Conservation (phyloP, 1,139 yeast genomes). For the Wickerhamomyces sp. region DNA sequence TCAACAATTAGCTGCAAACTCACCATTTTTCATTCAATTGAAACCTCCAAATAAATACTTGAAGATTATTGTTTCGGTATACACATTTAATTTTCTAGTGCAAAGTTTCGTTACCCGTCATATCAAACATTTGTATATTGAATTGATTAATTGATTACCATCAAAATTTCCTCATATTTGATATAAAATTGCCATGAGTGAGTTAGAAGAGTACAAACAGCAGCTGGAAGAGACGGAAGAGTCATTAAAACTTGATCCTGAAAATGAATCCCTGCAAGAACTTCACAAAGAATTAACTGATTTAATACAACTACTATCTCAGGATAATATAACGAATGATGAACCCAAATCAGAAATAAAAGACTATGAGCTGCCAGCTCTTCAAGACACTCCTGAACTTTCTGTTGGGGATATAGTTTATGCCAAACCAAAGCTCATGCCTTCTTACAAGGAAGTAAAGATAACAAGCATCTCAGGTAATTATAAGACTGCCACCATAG, state of each 20-base stretch:
- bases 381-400: conserved; percentile 4
- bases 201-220: conserved; percentile 28
- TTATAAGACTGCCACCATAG: conserved; percentile 12
- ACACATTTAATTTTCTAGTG: neutral
- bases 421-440: conserved; percentile 10
- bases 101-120: neutral
- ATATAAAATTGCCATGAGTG: conserved; percentile 14
- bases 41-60: neutral
- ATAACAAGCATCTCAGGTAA: conserved; percentile 18
- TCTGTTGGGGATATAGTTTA: conserved; percentile 13
- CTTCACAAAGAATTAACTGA: conserved; percentile 30
- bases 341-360: neutral
- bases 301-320: conserved; percentile 25
- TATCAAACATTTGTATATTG: too few species aligned
- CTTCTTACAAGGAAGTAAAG: conserved; percentile 10
- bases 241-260: conserved; percentile 27
- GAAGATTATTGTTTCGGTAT: neutral
- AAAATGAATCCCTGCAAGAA: conserved; percentile 26
- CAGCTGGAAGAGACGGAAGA: conserved; percentile 30
- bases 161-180: too few species aligned
- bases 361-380: conserved; percentile 6
- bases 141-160: too few species aligned
- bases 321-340: conserved; percentile 12
- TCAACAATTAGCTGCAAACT: too few species aligned
- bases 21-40: neutral